Evolutionary conservation across 2,329 filamentous ascomycete genomes (phyloP), one percentile per base, ranked within the genome.

Genomic region (Pseudogymnoascus sp.): DNA sequence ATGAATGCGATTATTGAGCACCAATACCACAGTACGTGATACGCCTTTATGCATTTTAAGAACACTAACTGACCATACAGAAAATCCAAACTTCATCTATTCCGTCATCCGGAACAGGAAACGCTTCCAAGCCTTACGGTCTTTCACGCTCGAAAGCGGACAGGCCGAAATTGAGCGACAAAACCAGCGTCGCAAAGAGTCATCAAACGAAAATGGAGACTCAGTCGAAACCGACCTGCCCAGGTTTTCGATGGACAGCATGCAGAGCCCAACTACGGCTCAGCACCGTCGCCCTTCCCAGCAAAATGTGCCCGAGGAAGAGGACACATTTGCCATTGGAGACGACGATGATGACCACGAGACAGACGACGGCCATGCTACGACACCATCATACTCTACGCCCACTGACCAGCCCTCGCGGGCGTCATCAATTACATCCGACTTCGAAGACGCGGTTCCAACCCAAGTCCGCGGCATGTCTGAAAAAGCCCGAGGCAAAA

Each of bases 401-500:
- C 83, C 87, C 1, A 86, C 86, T 74, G 78, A 89, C 73, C 77
- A 82, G 65, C 76, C 86, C 69, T 81, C 83, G 66, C 82, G 86
- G 38, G 84, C 88, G 21, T 87, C 89, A 3, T 93, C 90, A 0
- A 79, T 89, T 19, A 84, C 85, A 29, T 84, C 83, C 0, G 79
- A 80, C 40, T 77, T 83, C 0, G 91, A 96, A 64, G 92, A 96
- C 65, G 88, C 89, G 3, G 85, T 96, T 9, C 92, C 91, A 13
- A 82, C 87, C 19, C 93, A 97, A 73, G 75, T 96, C 31, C 85
- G 91, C 64, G 92, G 92, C 62, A 96, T 97, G 90, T 97, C 93
- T 19, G 95, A 97, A 75, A 99, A 97, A 75, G 95, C 95, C 15
- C 83, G 95, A 60, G 95, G 95, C 7, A 99, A 99, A 76, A 91